Evolutionary conservation across 139 green algal genomes (phyloP).

Genomic region (Picochlorum sp.): DNA sequence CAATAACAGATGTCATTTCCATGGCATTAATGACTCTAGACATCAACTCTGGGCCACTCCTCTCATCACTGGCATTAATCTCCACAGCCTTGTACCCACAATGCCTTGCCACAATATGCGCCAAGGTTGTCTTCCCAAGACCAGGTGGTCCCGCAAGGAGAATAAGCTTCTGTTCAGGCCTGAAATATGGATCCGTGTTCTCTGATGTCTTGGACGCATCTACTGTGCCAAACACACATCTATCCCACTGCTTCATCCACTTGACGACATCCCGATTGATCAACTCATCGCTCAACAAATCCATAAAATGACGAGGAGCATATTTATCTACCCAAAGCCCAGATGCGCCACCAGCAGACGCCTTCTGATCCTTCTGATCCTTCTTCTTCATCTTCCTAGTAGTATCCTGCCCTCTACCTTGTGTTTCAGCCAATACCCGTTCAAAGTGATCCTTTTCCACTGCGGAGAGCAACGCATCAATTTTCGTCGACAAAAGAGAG

Average conservation of each 20-base stretch:
- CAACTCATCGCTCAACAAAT: slow-evolving; percentile 79
- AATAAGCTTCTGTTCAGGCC: slow-evolving; percentile 42
- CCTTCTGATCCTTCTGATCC: neutral
- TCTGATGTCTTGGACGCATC: neutral
- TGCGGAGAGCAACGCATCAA: slow-evolving; percentile 17
- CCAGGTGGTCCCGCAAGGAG: slow-evolving; percentile 50
- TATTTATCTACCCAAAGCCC: slow-evolving; percentile 90
- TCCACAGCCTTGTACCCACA: slow-evolving; percentile 90
- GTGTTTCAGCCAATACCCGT: slow-evolving; percentile 15
- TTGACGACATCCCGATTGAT: slow-evolving; percentile 69
- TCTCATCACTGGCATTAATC: slow-evolving; percentile 94
- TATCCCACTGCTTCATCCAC: slow-evolving; percentile 79
- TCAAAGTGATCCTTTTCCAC: slow-evolving; percentile 25
- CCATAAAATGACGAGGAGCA: slow-evolving; percentile 62
- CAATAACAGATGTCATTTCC: slow-evolving; percentile 48
- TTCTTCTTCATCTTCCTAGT: neutral
- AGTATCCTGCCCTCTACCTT: neutral
- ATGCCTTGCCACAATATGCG: slow-evolving; percentile 82
- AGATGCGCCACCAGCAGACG: neutral
- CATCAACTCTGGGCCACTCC: slow-evolving; percentile 52
- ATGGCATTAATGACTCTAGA: slow-evolving; percentile 67
- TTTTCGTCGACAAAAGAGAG: slow-evolving; percentile 15
- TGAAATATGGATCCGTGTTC: slow-evolving; percentile 10
- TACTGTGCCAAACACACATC: slow-evolving; percentile 49
- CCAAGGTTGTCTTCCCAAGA: slow-evolving; percentile 94